Percentiles rank a stretch among this genome's conserved stretches.
Conservation (phyloP, 306 rosid genomes). For the Quillaja saponaria region DNA sequence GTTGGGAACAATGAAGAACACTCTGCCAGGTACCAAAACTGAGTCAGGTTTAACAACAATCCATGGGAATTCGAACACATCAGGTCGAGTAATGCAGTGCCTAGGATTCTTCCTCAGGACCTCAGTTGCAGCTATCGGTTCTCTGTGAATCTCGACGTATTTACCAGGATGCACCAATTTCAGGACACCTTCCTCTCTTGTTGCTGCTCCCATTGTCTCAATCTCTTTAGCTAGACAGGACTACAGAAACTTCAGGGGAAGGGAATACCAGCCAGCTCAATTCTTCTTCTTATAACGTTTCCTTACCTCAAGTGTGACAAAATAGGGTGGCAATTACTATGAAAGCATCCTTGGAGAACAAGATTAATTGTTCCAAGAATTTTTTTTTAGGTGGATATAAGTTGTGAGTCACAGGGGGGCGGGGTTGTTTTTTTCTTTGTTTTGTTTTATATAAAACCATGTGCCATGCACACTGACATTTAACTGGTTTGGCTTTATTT, state of each 20-base stretch:
- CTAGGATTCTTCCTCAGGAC: constrained; percentile 59
- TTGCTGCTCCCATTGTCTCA: constrained; percentile 33
- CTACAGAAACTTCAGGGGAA: constrained; percentile 14
- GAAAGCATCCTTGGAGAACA: constrained; percentile 34
- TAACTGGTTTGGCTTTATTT: not conserved
- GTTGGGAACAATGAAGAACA: constrained; percentile 61
- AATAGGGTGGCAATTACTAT: constrained; percentile 9
- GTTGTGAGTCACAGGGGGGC: not conserved
- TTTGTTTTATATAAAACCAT: too few species aligned
- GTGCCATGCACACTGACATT: too few species aligned
- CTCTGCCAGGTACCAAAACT: constrained; percentile 54
- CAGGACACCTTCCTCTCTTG: constrained; percentile 39
- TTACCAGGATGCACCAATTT: constrained; percentile 66
- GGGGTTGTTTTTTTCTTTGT: not conserved
- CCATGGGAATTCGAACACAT: constrained; percentile 67
- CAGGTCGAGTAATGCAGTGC: constrained; percentile 65
- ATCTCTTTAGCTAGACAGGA: not conserved
- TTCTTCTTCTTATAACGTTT: constrained; percentile 20
- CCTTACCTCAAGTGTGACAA: constrained; percentile 18
- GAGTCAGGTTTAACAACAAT: constrained; percentile 67
- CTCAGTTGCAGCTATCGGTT: constrained; percentile 58
- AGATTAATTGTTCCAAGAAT: constrained; percentile 26
- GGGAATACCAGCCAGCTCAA: constrained; percentile 18
- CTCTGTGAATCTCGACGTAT: constrained; percentile 42
- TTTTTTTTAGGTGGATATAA: constrained; percentile 1